Percentiles rank a stretch among this genome's conserved stretches.
Conservation (phyloP, 177 flowering plant genomes). For the Vitis hybrid region DNA sequence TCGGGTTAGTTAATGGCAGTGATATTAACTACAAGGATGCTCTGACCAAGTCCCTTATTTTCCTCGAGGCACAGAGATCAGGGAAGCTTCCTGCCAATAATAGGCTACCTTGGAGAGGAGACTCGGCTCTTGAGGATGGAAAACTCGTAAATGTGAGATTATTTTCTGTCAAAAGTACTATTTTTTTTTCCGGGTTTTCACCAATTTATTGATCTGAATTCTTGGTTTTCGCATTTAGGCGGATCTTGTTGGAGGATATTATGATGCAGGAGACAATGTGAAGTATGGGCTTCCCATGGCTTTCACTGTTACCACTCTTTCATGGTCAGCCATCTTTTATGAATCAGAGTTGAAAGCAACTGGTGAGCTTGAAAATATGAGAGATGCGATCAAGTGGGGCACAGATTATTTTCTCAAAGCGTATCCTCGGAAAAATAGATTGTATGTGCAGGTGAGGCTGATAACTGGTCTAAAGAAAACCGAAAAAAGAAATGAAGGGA, state of each 20-base stretch:
- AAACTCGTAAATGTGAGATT: conserved; percentile 45
- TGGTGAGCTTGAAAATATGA: conserved; percentile 60
- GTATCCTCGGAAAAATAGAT: conserved; percentile 27
- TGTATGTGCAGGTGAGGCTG: conserved; percentile 71
- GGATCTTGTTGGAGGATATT: conserved; percentile 85
- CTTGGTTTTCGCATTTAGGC: conserved; percentile 27
- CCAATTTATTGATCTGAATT: background rate
- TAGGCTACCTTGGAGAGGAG: conserved; percentile 73
- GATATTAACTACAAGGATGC: conserved; percentile 66
- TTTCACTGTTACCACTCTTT: conserved; percentile 75
- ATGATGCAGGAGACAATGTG: conserved; percentile 96
- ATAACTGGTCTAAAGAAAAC: no score
- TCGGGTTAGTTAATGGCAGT: conserved; percentile 25
- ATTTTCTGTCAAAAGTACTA: background rate
- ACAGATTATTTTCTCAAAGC: conserved; percentile 85
- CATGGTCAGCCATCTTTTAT: conserved; percentile 69
- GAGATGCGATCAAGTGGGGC: conserved; percentile 73
- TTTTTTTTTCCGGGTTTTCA: background rate
- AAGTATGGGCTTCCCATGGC: conserved; percentile 95
- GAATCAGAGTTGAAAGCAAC: conserved; percentile 46
- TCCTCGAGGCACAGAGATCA: conserved; percentile 84
- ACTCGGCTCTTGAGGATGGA: conserved; percentile 81
- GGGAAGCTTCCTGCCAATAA: conserved; percentile 66
- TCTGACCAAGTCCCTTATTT: conserved; percentile 65
- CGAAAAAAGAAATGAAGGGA: no score